Conservation (phyloP, 139 green algal species). For the Chlamydomonas schloesseri region DNA sequence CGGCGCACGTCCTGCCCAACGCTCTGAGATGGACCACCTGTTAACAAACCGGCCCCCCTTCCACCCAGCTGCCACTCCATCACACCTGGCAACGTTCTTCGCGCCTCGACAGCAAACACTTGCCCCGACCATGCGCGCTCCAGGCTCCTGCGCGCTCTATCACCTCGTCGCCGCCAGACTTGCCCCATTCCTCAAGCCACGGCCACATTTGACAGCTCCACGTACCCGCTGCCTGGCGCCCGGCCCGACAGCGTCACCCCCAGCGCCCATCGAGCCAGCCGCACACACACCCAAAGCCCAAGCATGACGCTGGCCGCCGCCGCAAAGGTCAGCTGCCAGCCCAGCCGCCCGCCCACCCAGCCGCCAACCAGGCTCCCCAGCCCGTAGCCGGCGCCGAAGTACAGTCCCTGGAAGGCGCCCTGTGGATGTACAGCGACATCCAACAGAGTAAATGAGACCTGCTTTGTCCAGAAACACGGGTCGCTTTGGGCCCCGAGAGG, state of each 20-base stretch:
- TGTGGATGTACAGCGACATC: background rate
- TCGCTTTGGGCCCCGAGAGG: too few species aligned
- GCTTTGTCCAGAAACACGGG: too few species aligned
- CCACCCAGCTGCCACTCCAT: too few species aligned
- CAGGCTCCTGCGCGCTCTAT: too few species aligned
- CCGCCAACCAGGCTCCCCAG: constrained; percentile 54
- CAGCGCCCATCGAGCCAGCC: background rate
- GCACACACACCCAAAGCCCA: constrained; percentile 21
- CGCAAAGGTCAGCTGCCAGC: constrained; percentile 59
- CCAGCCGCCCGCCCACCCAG: constrained; percentile 30
- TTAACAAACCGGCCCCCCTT: too few species aligned
- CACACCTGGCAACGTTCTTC: too few species aligned
- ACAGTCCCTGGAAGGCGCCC: constrained; percentile 48
- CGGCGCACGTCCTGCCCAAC: too few species aligned
- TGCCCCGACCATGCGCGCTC: too few species aligned
- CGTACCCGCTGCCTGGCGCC: background rate
- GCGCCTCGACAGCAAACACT: too few species aligned
- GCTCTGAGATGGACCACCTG: too few species aligned
- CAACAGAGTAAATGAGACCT: background rate
- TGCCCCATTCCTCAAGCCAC: too few species aligned
- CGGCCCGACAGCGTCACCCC: background rate
- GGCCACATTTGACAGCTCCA: background rate
- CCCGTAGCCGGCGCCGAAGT: constrained; percentile 59
- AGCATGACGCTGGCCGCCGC: constrained; percentile 16
- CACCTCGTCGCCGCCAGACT: too few species aligned